Conservation (phyloP, 768 basidiomycete species). For the Dictyophora rubrovolvata region DNA sequence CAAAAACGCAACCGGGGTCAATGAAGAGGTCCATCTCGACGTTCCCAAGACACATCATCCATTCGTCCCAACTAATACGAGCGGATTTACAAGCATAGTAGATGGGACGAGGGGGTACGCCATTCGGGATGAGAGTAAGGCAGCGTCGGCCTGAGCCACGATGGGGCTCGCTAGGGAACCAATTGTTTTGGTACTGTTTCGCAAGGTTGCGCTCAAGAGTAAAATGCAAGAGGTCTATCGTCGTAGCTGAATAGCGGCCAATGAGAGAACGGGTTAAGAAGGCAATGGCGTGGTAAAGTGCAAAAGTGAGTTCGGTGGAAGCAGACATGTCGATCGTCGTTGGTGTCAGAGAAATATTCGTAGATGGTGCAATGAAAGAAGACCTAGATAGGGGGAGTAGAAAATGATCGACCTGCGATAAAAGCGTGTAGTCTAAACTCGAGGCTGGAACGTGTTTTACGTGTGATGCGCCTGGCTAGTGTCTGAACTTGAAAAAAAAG, state of each 20-base stretch:
- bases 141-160: slow-evolving; percentile 64
- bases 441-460: slow-evolving; percentile 9
- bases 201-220: slow-evolving; percentile 66
- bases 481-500: slow-evolving; percentile 5
- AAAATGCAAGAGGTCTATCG: slow-evolving; percentile 59
- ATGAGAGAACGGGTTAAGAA: slow-evolving; percentile 63
- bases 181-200: slow-evolving; percentile 55
- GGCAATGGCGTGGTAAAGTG: slow-evolving; percentile 64
- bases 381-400: background rate
- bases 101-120: slow-evolving; percentile 60
- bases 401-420: slow-evolving; percentile 10
- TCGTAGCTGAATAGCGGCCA: slow-evolving; percentile 44
- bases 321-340: slow-evolving; percentile 7
- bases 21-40: slow-evolving; percentile 71
- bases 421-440: slow-evolving; percentile 2
- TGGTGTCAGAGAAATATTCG: background rate
- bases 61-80: slow-evolving; percentile 71
- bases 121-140: slow-evolving; percentile 50
- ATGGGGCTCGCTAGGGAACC: slow-evolving; percentile 54
- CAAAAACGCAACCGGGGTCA: slow-evolving; percentile 68
- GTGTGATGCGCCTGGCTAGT: slow-evolving; percentile 3
- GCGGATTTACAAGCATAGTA: slow-evolving; percentile 61
- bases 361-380: slow-evolving; percentile 2
- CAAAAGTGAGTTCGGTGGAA: slow-evolving; percentile 38
- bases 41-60: slow-evolving; percentile 61